Conservation (phyloP, 257 asterid genomes). For the Solanum etuberosum region DNA sequence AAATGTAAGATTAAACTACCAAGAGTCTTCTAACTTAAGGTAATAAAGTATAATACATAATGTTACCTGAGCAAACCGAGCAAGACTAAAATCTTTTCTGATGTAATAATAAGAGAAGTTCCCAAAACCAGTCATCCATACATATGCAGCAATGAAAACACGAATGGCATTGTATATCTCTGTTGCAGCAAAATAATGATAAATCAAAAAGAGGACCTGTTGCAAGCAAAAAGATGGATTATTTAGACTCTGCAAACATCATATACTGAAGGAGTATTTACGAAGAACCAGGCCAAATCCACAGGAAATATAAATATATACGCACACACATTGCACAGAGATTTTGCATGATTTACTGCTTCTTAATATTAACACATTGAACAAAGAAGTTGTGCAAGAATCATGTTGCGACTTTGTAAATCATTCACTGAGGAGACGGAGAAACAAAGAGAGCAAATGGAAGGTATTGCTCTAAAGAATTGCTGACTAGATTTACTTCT, state of each 20-base stretch:
- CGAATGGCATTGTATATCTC: slow-evolving; percentile 97
- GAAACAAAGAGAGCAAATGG: background rate
- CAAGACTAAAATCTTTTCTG: slow-evolving; percentile 84
- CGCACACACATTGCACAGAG: background rate
- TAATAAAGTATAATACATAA: background rate
- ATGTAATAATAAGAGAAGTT: slow-evolving; percentile 96
- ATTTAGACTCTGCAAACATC: background rate
- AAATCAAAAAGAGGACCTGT: slow-evolving; percentile 90
- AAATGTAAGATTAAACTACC: background rate
- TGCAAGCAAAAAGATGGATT: background rate
- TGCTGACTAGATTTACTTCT: background rate
- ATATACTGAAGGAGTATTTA: background rate
- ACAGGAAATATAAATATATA: background rate
- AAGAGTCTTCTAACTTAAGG: background rate
- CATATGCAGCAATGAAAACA: slow-evolving; percentile 95
- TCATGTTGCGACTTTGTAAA: background rate
- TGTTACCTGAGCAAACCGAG: slow-evolving; percentile 91
- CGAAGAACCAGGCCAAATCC: background rate
- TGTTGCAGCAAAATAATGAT: slow-evolving; percentile 97
- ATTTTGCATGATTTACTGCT: background rate
- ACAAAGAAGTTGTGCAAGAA: background rate
- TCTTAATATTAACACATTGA: background rate
- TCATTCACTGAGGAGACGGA: background rate
- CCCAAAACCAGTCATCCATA: slow-evolving; percentile 99
- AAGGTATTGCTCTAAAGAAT: background rate